These are phyloP conservation scores for Eimeria necatrix DNA, from an alignment of 169 alveolate species.

Conservation along the genomic window DNA sequence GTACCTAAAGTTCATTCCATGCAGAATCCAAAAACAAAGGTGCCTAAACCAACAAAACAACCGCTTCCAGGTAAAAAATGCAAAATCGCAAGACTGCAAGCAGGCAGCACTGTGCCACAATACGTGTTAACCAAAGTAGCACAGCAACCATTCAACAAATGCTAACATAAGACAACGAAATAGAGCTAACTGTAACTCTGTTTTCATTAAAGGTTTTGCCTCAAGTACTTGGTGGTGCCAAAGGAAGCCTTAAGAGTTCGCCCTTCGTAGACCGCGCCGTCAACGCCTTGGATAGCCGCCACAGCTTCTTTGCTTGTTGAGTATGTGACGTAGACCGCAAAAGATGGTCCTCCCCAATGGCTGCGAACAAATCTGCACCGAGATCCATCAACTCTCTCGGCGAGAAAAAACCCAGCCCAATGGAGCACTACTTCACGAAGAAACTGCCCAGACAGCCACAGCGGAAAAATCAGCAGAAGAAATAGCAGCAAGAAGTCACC, in stretches of 20 bases:
- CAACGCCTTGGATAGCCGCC: slow-evolving; percentile 94
- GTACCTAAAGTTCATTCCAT: slow-evolving; percentile 74
- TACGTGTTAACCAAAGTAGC: not conserved
- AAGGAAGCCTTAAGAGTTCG: slow-evolving; percentile 94
- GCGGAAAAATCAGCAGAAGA: slow-evolving; percentile 12
- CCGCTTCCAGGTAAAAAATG: too few relatives aligned
- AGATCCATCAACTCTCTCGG: not conserved
- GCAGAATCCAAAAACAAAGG: not conserved
- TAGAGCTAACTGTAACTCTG: too few relatives aligned
- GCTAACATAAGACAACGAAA: not conserved
- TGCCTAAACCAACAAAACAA: not conserved
- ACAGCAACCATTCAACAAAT: not conserved
- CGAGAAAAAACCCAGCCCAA: not conserved
- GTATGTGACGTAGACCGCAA: slow-evolving; percentile 95
- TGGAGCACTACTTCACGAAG: not conserved
- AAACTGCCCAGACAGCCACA: not conserved
- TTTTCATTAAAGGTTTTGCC: too few relatives aligned
- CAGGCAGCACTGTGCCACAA: too few relatives aligned
- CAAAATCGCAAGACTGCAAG: too few relatives aligned
- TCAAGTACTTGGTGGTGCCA: slow-evolving; percentile 94
- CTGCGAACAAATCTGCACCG: slow-evolving; percentile 32
- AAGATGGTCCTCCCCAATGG: slow-evolving; percentile 91
- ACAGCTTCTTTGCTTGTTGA: slow-evolving; percentile 93
- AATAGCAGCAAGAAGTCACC: slow-evolving; percentile 19
- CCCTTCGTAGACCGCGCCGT: slow-evolving; percentile 93